These are phyloP conservation scores for Stephanodiscus minutulus DNA, from an alignment of 108 stramenopile genomes.

Conservation along the genomic window DNA sequence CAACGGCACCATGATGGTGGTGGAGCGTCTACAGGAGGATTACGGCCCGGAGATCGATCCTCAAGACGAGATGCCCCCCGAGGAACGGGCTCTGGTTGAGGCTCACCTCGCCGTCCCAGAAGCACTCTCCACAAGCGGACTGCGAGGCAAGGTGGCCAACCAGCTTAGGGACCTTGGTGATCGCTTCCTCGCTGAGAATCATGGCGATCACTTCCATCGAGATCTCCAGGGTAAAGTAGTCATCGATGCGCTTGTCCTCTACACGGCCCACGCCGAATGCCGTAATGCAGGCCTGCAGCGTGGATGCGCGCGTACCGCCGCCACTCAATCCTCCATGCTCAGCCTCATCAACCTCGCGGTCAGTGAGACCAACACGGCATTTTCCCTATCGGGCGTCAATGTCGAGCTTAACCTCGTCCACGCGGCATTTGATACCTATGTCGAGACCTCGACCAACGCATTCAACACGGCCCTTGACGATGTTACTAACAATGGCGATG, in stretches of 20 bases:
- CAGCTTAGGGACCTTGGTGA: background rate
- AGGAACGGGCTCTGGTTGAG: no score
- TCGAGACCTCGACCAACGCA: conserved; percentile 5
- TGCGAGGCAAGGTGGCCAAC: background rate
- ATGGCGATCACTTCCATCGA: background rate
- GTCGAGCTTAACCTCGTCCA: conserved; percentile 8
- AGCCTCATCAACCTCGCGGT: conserved; percentile 15
- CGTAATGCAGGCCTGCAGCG: background rate
- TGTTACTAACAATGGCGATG: background rate
- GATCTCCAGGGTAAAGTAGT: background rate
- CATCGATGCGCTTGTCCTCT: conserved; percentile 17
- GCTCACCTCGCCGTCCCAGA: no score
- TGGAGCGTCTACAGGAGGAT: conserved; percentile 2
- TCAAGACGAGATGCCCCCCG: no score
- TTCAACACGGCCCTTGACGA: background rate
- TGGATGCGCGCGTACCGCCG: conserved; percentile 6
- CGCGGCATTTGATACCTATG: conserved; percentile 8
- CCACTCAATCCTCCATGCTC: conserved; percentile 10
- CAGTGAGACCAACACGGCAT: conserved; percentile 23
- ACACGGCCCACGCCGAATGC: conserved; percentile 17
- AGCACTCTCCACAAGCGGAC: background rate
- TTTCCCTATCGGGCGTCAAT: background rate
- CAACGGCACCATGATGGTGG: background rate
- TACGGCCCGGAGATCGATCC: background rate
- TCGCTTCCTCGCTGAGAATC: background rate